These are phyloP conservation scores for Cryoendolithus antarcticus DNA, from an alignment of 2,329 filamentous ascomycete species.

Conservation along the genomic window DNA sequence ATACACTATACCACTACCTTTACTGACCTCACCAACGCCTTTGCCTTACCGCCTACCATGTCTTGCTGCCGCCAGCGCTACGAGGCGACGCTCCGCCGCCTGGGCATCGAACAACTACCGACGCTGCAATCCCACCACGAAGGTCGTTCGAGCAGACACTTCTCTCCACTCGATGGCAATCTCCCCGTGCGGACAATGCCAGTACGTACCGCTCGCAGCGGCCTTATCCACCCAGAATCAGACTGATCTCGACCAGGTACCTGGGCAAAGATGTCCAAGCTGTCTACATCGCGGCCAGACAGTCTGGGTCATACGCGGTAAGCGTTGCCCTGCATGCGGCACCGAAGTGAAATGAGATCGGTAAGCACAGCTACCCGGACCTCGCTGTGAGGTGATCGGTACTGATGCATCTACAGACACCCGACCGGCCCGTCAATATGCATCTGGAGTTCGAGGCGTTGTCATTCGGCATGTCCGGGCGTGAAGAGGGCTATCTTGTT, in stretches of 20 bases:
- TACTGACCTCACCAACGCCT: not conserved
- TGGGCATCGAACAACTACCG: constrained; percentile 20
- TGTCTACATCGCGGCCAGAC: constrained; percentile 19
- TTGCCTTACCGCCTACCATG: constrained; percentile 9
- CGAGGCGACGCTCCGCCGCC: constrained; percentile 11
- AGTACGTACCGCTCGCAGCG: constrained; percentile 5
- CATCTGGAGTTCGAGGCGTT: no score
- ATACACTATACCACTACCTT: not conserved
- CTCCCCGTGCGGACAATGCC: constrained; percentile 12
- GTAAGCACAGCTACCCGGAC: not conserved
- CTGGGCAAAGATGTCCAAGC: constrained; percentile 20
- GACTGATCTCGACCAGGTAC: constrained; percentile 16
- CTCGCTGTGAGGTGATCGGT: no score
- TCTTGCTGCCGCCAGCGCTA: constrained; percentile 15
- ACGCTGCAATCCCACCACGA: constrained; percentile 6
- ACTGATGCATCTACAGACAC: no score
- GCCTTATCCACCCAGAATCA: not conserved
- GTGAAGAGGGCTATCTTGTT: no score
- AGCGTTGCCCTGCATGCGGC: constrained; percentile 23
- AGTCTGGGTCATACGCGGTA: constrained; percentile 25
- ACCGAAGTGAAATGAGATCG: constrained; percentile 18
- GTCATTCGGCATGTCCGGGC: no score
- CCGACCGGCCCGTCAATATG: no score
- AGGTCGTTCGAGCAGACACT: constrained; percentile 5
- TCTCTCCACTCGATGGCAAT: constrained; percentile 5